A percentile compares a stretch with the other conserved stretches of the same genome.
Evolutionary conservation across 2,329 filamentous ascomycete genomes (phyloP).

Genomic region (Colletotrichum godetiae): DNA sequence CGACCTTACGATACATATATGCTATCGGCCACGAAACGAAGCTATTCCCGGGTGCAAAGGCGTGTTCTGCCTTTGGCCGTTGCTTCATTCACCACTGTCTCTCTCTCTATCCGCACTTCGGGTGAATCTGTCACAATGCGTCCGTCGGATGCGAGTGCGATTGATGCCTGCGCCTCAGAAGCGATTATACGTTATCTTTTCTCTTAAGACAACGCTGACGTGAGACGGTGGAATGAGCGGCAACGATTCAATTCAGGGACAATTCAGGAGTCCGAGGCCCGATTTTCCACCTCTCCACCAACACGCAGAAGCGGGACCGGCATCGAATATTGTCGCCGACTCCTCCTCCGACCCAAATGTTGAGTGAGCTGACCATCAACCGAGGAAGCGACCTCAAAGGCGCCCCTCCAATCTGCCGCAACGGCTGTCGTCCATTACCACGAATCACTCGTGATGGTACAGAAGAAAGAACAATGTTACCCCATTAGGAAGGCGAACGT

Average conservation of each 20-base stretch:
- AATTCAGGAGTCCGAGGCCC: not conserved
- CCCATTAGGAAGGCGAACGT: conserved; percentile 1
- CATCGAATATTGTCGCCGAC: not conserved
- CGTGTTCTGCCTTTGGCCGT: not conserved
- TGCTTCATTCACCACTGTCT: not conserved
- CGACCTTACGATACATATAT: not conserved
- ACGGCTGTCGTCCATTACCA: not conserved
- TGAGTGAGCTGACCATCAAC: not conserved
- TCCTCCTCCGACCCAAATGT: not conserved
- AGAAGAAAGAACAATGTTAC: not conserved
- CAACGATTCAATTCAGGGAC: not conserved
- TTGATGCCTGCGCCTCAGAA: not conserved
- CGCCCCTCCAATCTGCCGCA: not conserved
- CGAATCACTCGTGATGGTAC: not conserved
- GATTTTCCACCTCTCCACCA: not conserved
- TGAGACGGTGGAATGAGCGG: not conserved
- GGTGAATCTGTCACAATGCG: not conserved
- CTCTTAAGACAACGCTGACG: not conserved
- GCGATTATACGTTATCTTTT: not conserved
- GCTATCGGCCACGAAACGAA: not conserved
- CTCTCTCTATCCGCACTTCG: not conserved
- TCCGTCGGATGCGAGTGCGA: conserved; percentile 4
- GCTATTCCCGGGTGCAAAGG: not conserved
- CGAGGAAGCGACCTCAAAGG: not conserved
- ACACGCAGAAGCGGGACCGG: not conserved